Evolutionary conservation across 2,329 filamentous ascomycete species (phyloP).

Genomic region (Verticillium isaacii): DNA sequence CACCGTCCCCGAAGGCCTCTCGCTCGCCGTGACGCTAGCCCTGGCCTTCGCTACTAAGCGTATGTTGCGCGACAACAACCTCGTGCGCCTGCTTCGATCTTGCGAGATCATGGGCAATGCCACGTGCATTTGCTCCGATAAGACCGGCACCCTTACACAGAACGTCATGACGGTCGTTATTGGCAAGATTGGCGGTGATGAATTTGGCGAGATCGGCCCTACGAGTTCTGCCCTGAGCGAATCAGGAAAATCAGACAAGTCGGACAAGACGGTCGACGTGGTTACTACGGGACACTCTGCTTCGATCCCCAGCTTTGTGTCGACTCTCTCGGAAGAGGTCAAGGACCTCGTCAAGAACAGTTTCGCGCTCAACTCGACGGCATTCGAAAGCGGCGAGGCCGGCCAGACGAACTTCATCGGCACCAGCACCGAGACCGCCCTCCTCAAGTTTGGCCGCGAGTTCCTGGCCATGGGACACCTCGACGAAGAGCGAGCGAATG

Average conservation of each 20-base stretch:
- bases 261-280: slow-evolving; percentile 20
- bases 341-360: slow-evolving; percentile 32
- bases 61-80: slow-evolving; percentile 59
- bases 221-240: slow-evolving; percentile 11
- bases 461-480: slow-evolving; percentile 40
- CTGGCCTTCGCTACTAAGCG: slow-evolving; percentile 58
- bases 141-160: slow-evolving; percentile 61
- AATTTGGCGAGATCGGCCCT: slow-evolving; percentile 26
- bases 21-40: slow-evolving; percentile 56
- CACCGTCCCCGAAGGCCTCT: slow-evolving; percentile 57
- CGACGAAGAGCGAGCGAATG: slow-evolving; percentile 40
- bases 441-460: slow-evolving; percentile 46
- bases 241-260: slow-evolving; percentile 8
- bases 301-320: slow-evolving; percentile 9
- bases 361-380: slow-evolving; percentile 45
- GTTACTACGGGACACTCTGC: slow-evolving; percentile 12
- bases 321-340: slow-evolving; percentile 25
- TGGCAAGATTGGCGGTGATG: slow-evolving; percentile 45
- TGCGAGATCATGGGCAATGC: slow-evolving; percentile 63
- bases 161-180: slow-evolving; percentile 59
- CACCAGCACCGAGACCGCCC: slow-evolving; percentile 50
- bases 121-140: slow-evolving; percentile 61
- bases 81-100: slow-evolving; percentile 54
- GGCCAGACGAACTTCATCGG: slow-evolving; percentile 38
- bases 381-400: slow-evolving; percentile 42